Percentiles rank a stretch among this genome's conserved stretches.
Conservation (phyloP, 1,284 basidiomycete species). For the Ceratorhiza oryzae-sativae region DNA sequence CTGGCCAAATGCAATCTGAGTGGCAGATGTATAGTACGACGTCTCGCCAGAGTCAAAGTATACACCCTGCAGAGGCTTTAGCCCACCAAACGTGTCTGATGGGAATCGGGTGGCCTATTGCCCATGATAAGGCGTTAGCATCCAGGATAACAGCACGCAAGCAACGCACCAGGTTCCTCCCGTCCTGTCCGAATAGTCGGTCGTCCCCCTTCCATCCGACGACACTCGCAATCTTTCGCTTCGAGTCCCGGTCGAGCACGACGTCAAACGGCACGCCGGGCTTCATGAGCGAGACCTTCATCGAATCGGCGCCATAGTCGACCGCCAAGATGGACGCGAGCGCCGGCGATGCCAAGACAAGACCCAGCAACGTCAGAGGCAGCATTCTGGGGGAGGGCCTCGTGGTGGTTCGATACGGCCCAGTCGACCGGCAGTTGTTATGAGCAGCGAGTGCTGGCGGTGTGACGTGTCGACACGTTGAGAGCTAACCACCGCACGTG, state of each 20-base stretch:
- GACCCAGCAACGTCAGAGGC: neutral
- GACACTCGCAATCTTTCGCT: slow-evolving; percentile 90
- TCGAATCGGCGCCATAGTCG: slow-evolving; percentile 96
- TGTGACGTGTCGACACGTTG: slow-evolving; percentile 34
- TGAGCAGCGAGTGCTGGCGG: neutral
- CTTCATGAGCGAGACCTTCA: slow-evolving; percentile 95
- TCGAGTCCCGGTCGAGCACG: slow-evolving; percentile 93
- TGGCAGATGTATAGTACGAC: slow-evolving; percentile 60
- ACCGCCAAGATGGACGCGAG: slow-evolving; percentile 80
- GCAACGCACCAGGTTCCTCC: slow-evolving; percentile 78
- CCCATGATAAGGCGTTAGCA: neutral
- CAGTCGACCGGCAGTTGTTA: neutral
- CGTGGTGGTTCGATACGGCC: neutral
- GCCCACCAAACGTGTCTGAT: slow-evolving; percentile 81
- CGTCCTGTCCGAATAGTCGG: slow-evolving; percentile 87
- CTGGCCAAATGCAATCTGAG: slow-evolving; percentile 68
- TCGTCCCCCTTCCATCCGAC: slow-evolving; percentile 88
- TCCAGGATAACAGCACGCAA: neutral
- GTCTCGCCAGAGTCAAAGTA: slow-evolving; percentile 68
- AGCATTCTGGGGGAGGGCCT: neutral
- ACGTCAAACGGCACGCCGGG: slow-evolving; percentile 97
- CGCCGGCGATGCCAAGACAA: slow-evolving; percentile 15
- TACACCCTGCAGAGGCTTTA: slow-evolving; percentile 87
- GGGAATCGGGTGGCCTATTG: slow-evolving; percentile 88
- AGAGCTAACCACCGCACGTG: slow-evolving; percentile 19